phyloP scores from a whole-genome alignment of 352 stramenopile genomes.

The Phytophthora agathidicida region DNA sequence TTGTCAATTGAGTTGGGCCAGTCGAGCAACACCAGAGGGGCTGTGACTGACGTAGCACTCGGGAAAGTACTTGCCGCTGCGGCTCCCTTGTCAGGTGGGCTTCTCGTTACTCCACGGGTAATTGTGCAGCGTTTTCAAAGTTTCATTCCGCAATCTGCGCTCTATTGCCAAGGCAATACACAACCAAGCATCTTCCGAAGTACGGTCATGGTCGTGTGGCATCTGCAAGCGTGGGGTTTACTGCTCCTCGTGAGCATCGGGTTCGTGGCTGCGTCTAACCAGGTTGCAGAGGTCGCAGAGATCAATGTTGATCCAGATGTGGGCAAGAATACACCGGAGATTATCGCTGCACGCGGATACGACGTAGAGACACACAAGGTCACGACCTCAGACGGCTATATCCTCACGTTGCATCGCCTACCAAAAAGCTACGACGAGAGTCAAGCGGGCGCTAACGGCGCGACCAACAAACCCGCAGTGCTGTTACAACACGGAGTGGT shows the following conservation, averaged over 20 bases:
- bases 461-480: conserved; percentile 45
- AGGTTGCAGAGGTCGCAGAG: conserved; percentile 3
- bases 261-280: not conserved
- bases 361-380: conserved; percentile 50
- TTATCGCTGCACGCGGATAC: conserved; percentile 39
- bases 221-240: not conserved
- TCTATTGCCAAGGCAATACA: conserved; percentile 25
- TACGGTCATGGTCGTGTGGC: conserved; percentile 4
- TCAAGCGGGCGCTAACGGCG: conserved; percentile 15
- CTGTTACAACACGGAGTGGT: conserved; percentile 58
- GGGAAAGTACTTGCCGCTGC: too few species aligned
- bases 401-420: conserved; percentile 58
- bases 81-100: not conserved
- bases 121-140: too few species aligned
- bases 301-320: conserved; percentile 28
- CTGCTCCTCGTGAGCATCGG: conserved; percentile 5
- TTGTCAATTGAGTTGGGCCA: too few species aligned
- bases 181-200: not conserved
- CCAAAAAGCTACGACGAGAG: conserved; percentile 48
- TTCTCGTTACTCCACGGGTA: too few species aligned
- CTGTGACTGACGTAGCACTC: not conserved
- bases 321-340: conserved; percentile 26
- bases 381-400: conserved; percentile 52
- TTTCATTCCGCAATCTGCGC: conserved; percentile 14
- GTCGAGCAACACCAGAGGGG: not conserved